Conservation (phyloP, 2,329 filamentous ascomycete species). For the Nigrospora sphaerica region DNA sequence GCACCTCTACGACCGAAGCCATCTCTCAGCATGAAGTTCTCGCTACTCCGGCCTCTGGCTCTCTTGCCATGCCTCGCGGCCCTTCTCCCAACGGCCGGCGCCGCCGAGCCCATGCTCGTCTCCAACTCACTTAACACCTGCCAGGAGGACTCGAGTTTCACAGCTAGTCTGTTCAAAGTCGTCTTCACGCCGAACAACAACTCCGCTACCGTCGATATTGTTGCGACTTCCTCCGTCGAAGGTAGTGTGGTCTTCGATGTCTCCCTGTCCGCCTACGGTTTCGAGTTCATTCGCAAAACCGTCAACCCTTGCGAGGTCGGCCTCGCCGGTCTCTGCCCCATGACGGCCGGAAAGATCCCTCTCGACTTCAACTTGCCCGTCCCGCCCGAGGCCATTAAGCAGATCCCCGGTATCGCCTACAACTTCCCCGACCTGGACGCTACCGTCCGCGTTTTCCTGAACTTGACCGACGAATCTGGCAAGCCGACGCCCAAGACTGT, state of each 20-base stretch:
- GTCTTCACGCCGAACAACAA: slow-evolving; percentile 69
- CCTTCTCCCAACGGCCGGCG: slow-evolving; percentile 35
- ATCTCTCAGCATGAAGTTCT: slow-evolving; percentile 36
- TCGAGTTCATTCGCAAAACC: slow-evolving; percentile 57
- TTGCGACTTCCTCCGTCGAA: slow-evolving; percentile 74
- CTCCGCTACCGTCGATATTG: slow-evolving; percentile 65
- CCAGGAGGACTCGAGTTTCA: slow-evolving; percentile 77
- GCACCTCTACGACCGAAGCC: too few species aligned
- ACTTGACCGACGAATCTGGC: slow-evolving; percentile 37
- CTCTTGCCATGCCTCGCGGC: slow-evolving; percentile 37
- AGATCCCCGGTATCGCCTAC: slow-evolving; percentile 73
- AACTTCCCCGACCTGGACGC: slow-evolving; percentile 79
- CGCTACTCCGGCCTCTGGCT: slow-evolving; percentile 35
- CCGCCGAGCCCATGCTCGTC: slow-evolving; percentile 62
- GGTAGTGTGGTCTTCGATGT: slow-evolving; percentile 76
- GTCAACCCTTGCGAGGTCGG: slow-evolving; percentile 70
- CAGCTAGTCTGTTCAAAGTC: slow-evolving; percentile 83
- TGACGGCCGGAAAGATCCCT: slow-evolving; percentile 77
- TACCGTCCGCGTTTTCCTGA: slow-evolving; percentile 67
- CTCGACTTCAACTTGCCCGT: slow-evolving; percentile 63
- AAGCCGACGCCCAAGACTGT: slow-evolving; percentile 42
- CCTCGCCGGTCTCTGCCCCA: slow-evolving; percentile 77
- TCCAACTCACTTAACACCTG: slow-evolving; percentile 82
- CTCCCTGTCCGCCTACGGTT: slow-evolving; percentile 75
- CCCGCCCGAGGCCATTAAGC: slow-evolving; percentile 42